Percentiles rank a stretch among this genome's conserved stretches.
These are phyloP conservation scores for Scenedesmus sp. DNA, from an alignment of 163 green algal species.

Conservation along the genomic window DNA sequence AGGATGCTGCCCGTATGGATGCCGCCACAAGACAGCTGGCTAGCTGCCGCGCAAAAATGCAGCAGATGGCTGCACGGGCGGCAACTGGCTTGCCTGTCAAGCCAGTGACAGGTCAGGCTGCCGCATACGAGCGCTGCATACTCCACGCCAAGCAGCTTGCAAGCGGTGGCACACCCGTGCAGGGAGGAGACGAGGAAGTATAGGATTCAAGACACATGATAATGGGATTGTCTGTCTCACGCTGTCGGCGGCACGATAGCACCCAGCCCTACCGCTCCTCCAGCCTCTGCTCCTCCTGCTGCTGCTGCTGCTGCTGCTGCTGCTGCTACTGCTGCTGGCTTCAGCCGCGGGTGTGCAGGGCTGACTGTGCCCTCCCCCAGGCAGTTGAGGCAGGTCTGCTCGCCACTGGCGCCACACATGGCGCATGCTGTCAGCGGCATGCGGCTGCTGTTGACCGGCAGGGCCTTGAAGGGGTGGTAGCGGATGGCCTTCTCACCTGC, in stretches of 20 bases:
- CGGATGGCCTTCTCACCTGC: conserved; percentile 48
- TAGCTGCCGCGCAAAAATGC: too few species aligned
- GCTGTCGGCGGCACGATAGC: background rate
- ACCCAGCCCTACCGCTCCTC: background rate
- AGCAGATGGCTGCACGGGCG: too few species aligned
- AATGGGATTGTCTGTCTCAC: background rate
- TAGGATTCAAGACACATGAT: background rate
- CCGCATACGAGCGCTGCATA: too few species aligned
- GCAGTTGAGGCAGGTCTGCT: conserved; percentile 59
- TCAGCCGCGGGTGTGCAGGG: conserved; percentile 10
- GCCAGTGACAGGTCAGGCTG: too few species aligned
- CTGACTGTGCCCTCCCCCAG: conserved; percentile 48
- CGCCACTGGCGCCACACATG: conserved; percentile 52
- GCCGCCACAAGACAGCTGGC: too few species aligned
- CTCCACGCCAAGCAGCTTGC: too few species aligned
- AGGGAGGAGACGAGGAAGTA: background rate
- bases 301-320: background rate
- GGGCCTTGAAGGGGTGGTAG: conserved; percentile 54
- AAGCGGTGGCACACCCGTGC: background rate
- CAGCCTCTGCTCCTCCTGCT: background rate
- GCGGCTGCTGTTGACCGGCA: conserved; percentile 38
- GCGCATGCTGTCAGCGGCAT: conserved; percentile 50
- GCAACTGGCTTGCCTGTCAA: too few species aligned
- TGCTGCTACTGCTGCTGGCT: background rate
- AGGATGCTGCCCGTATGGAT: background rate